Evolutionary conservation across 345 rosid species (phyloP), one percentile per base, ranked within the genome.

Genomic region (Trapa incisa): DNA sequence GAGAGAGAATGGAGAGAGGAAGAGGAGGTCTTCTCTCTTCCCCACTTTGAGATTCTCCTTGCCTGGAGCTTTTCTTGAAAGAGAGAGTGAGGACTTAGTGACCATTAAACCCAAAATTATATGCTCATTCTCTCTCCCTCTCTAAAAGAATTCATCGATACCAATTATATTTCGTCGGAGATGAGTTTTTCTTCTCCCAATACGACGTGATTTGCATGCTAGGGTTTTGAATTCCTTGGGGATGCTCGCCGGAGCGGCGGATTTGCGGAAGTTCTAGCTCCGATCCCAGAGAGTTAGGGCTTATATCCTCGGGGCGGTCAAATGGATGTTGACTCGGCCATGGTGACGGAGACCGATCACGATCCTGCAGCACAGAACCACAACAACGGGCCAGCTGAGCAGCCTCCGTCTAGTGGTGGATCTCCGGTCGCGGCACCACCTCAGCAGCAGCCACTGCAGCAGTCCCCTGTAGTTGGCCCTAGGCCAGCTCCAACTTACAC

Each of bases 401-500:
- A 29, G 77, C 75, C 63, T 79, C 80, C 81, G 91, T 80, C 71
- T 71, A 84, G 61, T 91, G 84, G 74, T 80, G 77, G 74, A 66
- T 72, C 75, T 66, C 65, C 76, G 66, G 67, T 76, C 56, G 56
- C 77, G 9, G 65, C 67, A 60, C 77, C 63, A 72, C 62, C 68
- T 37, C 70, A 47, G 61, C 81, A 60, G 64, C 81, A 43, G 69
- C 67, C 54, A 39, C 71, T 61, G 58, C 89, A 82, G 76, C 81
- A 71, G 72, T 68, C 80, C 56, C 74, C 85, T 16, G 89, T 89
- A 72, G 87, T 75, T 36, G 97, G 96, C 47, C 97, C 97, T 43
- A 81, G 96, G 75, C 88, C 87, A 17, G 99, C 99, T 47, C 99
- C 99, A 17, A 79, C 86, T 65, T 94, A 89, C 67, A 80, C 96